These are phyloP conservation scores for Acarospora socialis DNA, from an alignment of 2,329 filamentous ascomycete genomes.

Conservation along the genomic window DNA sequence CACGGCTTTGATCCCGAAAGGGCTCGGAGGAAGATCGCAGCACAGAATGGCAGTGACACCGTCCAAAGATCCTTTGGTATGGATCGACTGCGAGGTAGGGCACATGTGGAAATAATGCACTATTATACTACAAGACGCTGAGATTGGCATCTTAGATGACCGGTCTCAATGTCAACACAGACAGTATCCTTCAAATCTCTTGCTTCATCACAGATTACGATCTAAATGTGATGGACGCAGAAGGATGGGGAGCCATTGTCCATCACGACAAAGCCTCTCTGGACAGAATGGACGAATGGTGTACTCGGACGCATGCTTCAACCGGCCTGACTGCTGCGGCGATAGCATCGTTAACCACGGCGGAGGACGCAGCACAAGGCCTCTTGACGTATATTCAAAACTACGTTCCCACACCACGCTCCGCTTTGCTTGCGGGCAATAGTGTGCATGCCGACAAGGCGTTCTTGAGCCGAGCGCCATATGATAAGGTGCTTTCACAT, in stretches of 20 bases:
- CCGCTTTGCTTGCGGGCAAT: slow-evolving; percentile 74
- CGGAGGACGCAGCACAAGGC: slow-evolving; percentile 54
- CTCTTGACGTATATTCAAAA: slow-evolving; percentile 66
- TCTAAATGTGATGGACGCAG: slow-evolving; percentile 58
- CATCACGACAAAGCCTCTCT: slow-evolving; percentile 58
- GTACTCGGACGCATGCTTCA: slow-evolving; percentile 59
- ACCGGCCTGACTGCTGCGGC: slow-evolving; percentile 73
- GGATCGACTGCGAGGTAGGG: slow-evolving; percentile 64
- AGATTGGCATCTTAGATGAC: slow-evolving; percentile 65
- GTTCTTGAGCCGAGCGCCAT: slow-evolving; percentile 65
- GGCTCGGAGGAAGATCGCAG: too few relatives aligned
- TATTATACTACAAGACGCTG: slow-evolving; percentile 17
- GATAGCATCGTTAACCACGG: slow-evolving; percentile 55
- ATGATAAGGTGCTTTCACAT: slow-evolving; percentile 56
- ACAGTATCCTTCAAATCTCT: slow-evolving; percentile 81
- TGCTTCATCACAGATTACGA: slow-evolving; percentile 79
- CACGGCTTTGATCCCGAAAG: too few relatives aligned
- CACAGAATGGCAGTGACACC: slow-evolving; percentile 28
- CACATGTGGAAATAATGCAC: slow-evolving; percentile 6
- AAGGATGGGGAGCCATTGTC: slow-evolving; percentile 68
- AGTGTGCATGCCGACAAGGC: slow-evolving; percentile 79
- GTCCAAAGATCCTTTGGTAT: slow-evolving; percentile 57
- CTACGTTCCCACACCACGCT: slow-evolving; percentile 51
- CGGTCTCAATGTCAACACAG: slow-evolving; percentile 60
- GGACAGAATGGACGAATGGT: slow-evolving; percentile 79